Evolutionary conservation across 164 flowering plant species (phyloP), one percentile per base, ranked within the genome.

Genomic region (Magnolia sinica): DNA sequence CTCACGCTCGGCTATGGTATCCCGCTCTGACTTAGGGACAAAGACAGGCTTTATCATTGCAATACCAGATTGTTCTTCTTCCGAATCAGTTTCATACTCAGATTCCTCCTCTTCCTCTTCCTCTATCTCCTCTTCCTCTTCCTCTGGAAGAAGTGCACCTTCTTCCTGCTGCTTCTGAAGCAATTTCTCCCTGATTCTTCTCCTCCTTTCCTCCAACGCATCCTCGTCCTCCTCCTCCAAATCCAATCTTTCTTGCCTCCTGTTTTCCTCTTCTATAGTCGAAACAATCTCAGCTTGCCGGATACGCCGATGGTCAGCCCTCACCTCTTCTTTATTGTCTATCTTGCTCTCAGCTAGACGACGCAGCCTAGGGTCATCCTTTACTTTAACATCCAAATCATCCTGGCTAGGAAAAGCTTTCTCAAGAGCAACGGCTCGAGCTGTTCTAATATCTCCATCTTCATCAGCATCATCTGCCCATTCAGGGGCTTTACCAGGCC

Each of bases 401-500:
- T 88, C 92, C 22, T 74, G 82, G 4, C 72, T 71, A 7, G 95
- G 96, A 72, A 94, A 92, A 52, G 90, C 97, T 78, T 83, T 85
- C 80, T 91, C 94, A 58, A 94, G 74, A 23, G 88, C 85, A 68
- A 78, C 88, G 0, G 79, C 84, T 70, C 87, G 81, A 2, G 89
- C 19, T 64, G 85, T 84, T 81, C 88, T 78, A 55, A 91, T 81
- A 76, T 95, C 97, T 18, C 75, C 92, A 22, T 91, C 98, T 73
- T 95, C 97, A 8, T 91, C 96, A 1, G 64, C 86, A 7, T 91
- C 93, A 72, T 90, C 94, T 2, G 95, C 97, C 97, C 97, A 95
- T 82, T 93, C 97, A 1, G 98, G 98, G 0, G 95, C 98, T 82
- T 92, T 95, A 8, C 98, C 98, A 49, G 98, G 97, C 98, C 97